A percentile compares a stretch with the other conserved stretches of the same genome.
Conservation (phyloP, 768 basidiomycete genomes). For the Pleurotus pulmonarius region DNA sequence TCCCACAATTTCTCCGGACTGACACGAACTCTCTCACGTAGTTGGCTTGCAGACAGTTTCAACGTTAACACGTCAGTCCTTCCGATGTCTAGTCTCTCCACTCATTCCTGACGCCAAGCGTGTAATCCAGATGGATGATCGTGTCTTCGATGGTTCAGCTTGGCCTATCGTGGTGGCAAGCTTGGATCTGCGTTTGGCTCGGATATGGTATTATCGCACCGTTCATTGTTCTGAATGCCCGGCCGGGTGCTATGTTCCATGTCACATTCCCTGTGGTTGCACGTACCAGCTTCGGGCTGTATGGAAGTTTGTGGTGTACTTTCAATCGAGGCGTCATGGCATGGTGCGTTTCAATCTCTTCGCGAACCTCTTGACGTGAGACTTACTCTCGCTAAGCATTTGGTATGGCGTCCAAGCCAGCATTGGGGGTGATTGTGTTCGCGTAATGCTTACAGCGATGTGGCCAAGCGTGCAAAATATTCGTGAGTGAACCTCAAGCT, state of each 20-base stretch:
- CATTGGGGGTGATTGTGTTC: conserved; percentile 78
- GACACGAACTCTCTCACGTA: conserved; percentile 19
- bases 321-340: conserved; percentile 75
- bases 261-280: conserved; percentile 74
- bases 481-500: conserved; percentile 34
- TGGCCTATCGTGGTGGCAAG: conserved; percentile 80
- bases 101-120: not conserved
- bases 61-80: conserved; percentile 67
- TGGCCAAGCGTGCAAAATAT: conserved; percentile 71
- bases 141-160: conserved; percentile 70
- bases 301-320: conserved; percentile 75
- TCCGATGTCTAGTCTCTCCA: not conserved
- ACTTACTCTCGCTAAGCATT: conserved; percentile 34
- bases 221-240: conserved; percentile 74
- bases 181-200: conserved; percentile 78
- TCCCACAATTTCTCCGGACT: not conserved
- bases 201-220: conserved; percentile 58
- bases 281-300: conserved; percentile 75
- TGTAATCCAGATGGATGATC: conserved; percentile 65
- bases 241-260: conserved; percentile 75
- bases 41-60: conserved; percentile 81
- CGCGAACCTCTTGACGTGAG: not conserved
- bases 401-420: conserved; percentile 82
- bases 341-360: conserved; percentile 40
- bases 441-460: conserved; percentile 71